Evolutionary conservation across 2,329 filamentous ascomycete species (phyloP).

Genomic region (Aureobasidium sp.): DNA sequence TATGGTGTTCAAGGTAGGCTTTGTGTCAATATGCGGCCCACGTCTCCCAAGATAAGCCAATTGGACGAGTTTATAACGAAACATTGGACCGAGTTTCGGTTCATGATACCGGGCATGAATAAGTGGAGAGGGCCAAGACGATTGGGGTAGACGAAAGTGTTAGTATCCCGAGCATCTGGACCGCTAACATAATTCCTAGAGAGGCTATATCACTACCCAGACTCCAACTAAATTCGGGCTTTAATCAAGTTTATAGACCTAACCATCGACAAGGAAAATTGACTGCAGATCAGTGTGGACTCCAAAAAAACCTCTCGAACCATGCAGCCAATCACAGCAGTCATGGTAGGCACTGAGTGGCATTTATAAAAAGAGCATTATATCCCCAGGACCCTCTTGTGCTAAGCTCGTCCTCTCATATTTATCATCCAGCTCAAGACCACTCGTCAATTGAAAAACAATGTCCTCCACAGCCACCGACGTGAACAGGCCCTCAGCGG

Average conservation of each 20-base stretch:
- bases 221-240: neutral
- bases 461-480: constrained; percentile 7
- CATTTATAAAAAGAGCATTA: neutral
- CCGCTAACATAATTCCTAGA: neutral
- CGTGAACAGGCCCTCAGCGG: neutral
- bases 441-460: neutral
- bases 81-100: constrained; percentile 5
- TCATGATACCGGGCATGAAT: neutral
- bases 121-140: neutral
- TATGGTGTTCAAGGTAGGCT: neutral
- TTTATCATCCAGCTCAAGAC: neutral
- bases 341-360: neutral
- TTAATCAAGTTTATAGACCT: neutral
- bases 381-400: neutral
- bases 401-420: too few species aligned
- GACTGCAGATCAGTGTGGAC: neutral
- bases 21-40: neutral
- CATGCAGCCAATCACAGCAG: neutral
- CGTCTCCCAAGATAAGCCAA: neutral
- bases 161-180: constrained; percentile 2
- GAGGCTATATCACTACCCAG: neutral
- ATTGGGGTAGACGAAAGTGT: neutral
- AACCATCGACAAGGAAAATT: neutral
- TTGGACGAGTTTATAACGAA: neutral
- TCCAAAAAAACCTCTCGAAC: neutral